phyloP scores from a whole-genome alignment of 495 filamentous ascomycete genomes.

The Pseudoneurospora amorphoporcata region DNA sequence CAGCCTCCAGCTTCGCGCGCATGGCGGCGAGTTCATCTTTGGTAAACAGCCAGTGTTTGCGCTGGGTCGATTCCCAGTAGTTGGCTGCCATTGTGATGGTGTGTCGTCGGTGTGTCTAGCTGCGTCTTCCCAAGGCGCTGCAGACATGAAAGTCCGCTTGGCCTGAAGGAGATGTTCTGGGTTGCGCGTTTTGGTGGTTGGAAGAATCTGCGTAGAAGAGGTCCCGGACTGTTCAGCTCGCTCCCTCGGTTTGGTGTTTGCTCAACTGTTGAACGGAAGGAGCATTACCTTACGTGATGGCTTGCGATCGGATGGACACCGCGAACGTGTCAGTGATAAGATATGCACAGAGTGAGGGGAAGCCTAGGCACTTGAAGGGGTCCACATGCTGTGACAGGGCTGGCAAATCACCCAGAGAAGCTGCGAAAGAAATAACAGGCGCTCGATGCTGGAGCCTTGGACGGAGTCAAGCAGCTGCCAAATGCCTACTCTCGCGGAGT shows the following conservation, averaged over 20 bases:
- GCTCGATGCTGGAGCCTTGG: background rate
- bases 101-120: background rate
- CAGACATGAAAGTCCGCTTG: background rate
- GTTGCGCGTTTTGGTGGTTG: background rate
- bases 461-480: background rate
- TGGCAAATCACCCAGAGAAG: background rate
- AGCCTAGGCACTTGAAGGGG: background rate
- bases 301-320: background rate
- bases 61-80: slow-evolving; percentile 93
- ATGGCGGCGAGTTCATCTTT: slow-evolving; percentile 63
- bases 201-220: background rate
- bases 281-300: background rate
- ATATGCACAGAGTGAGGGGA: background rate
- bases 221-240: background rate
- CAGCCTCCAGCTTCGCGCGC: slow-evolving; percentile 61
- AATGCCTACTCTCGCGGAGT: background rate
- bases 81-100: slow-evolving; percentile 72
- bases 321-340: background rate
- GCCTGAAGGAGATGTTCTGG: background rate
- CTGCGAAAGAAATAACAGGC: background rate
- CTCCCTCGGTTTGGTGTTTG: background rate
- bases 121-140: background rate
- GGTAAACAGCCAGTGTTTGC: slow-evolving; percentile 81
- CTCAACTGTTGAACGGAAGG: background rate
- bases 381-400: background rate